Evolutionary conservation across 2,329 filamentous ascomycete species (phyloP).

Genomic region (Penicillium sp.): DNA sequence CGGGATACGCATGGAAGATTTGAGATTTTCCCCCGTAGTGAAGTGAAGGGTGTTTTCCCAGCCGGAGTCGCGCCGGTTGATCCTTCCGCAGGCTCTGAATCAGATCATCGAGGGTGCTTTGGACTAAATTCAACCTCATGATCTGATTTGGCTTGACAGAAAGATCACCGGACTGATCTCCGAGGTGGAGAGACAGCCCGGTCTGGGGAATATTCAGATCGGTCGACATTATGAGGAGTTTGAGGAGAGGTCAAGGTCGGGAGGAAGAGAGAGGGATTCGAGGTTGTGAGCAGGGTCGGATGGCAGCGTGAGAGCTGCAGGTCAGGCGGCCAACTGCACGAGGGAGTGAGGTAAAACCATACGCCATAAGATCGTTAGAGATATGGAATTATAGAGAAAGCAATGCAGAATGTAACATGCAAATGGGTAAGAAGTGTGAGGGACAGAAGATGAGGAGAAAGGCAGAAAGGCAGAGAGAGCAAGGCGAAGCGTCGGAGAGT

Average conservation of each 20-base stretch:
- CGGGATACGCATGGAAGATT: slow-evolving; percentile 53
- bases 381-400: slow-evolving; percentile 8
- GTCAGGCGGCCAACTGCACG: slow-evolving; percentile 41
- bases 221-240: slow-evolving; percentile 32
- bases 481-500: slow-evolving; percentile 27
- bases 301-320: slow-evolving; percentile 41
- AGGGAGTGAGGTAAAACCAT: slow-evolving; percentile 30
- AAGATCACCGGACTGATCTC: slow-evolving; percentile 33
- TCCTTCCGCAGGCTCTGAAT: slow-evolving; percentile 45
- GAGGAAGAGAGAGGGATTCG: slow-evolving; percentile 14
- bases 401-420: slow-evolving; percentile 1
- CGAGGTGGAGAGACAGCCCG: slow-evolving; percentile 42
- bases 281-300: slow-evolving; percentile 29
- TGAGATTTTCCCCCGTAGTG: slow-evolving; percentile 59
- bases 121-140: slow-evolving; percentile 49
- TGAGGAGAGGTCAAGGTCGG: slow-evolving; percentile 9
- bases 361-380: slow-evolving; percentile 33
- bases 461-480: slow-evolving; percentile 13
- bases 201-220: slow-evolving; percentile 38
- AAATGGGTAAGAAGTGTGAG: neutral
- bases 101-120: slow-evolving; percentile 48
- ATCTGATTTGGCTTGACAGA: slow-evolving; percentile 42
- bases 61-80: slow-evolving; percentile 46
- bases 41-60: slow-evolving; percentile 55
- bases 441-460: slow-evolving; percentile 7